Evolutionary conservation across 257 asterid genomes (phyloP).

Genomic region (Capsicum rhomboideum): DNA sequence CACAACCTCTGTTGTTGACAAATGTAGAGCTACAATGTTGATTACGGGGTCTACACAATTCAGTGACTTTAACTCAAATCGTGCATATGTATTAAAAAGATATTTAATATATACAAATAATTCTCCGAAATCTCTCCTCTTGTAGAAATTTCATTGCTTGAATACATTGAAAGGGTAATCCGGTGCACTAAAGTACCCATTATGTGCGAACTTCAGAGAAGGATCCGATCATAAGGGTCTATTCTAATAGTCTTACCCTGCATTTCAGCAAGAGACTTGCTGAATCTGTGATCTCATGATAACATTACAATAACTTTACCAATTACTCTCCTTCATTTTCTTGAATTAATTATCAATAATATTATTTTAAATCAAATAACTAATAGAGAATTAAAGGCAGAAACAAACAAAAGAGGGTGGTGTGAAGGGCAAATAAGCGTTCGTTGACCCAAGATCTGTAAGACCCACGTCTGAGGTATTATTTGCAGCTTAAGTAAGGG

Average conservation of each 20-base stretch:
- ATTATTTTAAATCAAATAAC: neutral
- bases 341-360: neutral
- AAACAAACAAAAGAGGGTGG: slow-evolving; percentile 11
- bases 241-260: too few species aligned
- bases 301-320: too few species aligned
- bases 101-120: neutral
- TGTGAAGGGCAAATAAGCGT: slow-evolving; percentile 28
- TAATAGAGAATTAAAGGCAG: neutral
- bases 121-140: neutral
- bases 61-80: neutral
- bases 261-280: too few species aligned
- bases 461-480: slow-evolving; percentile 40
- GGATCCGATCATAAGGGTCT: too few species aligned
- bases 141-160: neutral
- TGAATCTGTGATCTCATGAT: too few species aligned
- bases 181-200: too few species aligned
- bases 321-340: too few species aligned
- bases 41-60: neutral
- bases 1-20: neutral
- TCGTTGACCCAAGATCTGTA: slow-evolving; percentile 40
- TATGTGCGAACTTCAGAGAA: too few species aligned
- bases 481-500: slow-evolving; percentile 22
- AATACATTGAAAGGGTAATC: neutral
- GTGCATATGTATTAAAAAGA: neutral
- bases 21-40: neutral